Base-by-base conservation (phyloP, 306 rosid species). In the Datisca glomerata region DNA sequence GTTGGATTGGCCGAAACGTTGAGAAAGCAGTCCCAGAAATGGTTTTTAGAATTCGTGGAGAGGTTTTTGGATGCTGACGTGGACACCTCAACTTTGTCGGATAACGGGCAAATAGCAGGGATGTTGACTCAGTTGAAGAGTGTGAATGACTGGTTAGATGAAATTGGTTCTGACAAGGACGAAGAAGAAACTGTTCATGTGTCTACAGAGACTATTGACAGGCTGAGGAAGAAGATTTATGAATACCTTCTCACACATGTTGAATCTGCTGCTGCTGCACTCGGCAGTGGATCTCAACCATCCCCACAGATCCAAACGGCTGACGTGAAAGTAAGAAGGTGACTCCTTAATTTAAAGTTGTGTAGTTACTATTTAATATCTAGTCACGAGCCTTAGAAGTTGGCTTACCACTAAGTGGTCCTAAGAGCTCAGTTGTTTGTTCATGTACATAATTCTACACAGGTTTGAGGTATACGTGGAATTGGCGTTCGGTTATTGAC, bases 231-330 rank as follows among this genome's bases (percentile, higher is more conserved):
- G 60, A 86, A 81, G 63, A 86, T 86, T 41, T 86, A 86, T 13
- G 96, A 81, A 28, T 86, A 86, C 63, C 93, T 86, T 66, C 96
- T 86, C 42, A 75, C 89, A 14, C 96, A 86, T 34, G 96, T 86
- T 10, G 94, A 86, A 49, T 86, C 94, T 15, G 96, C 96, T 28
- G 96, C 96, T 1, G 96, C 94, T 22, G 96, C 96, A n/a, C 83
- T 81, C 4, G 73, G 83, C 1, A 63, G 61, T 10, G 83, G 86
- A 51, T 60, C 85, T 5, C 82, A 72, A 63, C 32, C 68, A 0
- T 48, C 56, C 6, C 67, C 83, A 6, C 72, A 33, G 41, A 41
- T 61, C 29, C 74, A 57, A 43, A 53, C 74, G 56, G 24, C 73
- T 27, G 80, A 74, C 18, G 47, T 51, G 16, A 80, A 74, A 65